These are phyloP conservation scores for Spergularia bocconei DNA, from an alignment of 148 eudicot genomes.

Conservation along the genomic window DNA sequence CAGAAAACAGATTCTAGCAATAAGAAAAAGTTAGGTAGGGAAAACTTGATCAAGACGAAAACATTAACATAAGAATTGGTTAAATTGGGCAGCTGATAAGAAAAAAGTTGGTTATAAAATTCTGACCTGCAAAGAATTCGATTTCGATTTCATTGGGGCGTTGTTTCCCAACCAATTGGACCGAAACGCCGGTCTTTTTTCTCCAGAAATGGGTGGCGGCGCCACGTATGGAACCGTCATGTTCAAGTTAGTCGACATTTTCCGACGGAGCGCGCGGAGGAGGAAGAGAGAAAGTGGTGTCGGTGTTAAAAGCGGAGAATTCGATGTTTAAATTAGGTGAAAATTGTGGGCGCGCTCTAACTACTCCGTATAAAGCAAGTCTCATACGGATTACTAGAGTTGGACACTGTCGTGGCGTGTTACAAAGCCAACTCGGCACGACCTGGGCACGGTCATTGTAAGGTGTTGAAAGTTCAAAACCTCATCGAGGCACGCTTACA, in stretches of 20 bases:
- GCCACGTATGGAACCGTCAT: not conserved
- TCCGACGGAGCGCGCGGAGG: not conserved
- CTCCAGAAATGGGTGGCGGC: not conserved
- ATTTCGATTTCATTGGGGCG: constrained; percentile 5
- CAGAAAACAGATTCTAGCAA: not conserved
- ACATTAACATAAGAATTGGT: not conserved
- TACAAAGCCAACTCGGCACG: no score
- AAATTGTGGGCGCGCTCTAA: no score
- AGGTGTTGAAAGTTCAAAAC: no score
- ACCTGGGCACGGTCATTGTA: no score
- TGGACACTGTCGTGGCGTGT: no score
- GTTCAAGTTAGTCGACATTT: constrained; percentile 24
- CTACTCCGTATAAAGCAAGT: no score
- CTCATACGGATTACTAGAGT: no score
- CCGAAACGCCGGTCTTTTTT: constrained; percentile 7
- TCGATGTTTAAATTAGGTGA: constrained; percentile 1
- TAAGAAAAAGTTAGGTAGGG: no score
- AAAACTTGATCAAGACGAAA: no score
- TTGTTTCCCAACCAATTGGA: constrained; percentile 20
- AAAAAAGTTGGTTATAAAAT: not conserved
- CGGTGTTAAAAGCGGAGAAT: constrained; percentile 13
- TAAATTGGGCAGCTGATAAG: not conserved
- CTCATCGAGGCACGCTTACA: no score
- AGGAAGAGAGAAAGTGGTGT: not conserved
- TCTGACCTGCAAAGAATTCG: constrained; percentile 25